phyloP scores from a whole-genome alignment of 345 rosid genomes.

The Triadica sebifera region DNA sequence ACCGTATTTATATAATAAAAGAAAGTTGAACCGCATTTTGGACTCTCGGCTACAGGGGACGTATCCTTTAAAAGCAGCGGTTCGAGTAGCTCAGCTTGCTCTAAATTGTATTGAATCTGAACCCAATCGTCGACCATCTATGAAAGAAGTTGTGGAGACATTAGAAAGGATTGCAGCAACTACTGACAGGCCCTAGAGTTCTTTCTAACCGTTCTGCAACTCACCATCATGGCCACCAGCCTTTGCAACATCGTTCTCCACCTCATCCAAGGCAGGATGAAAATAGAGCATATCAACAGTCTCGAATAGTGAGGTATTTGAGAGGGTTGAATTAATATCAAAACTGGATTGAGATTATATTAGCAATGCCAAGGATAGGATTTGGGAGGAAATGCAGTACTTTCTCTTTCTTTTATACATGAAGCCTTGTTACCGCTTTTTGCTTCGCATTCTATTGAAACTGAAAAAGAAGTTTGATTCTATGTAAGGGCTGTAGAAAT shows the following conservation, averaged over 20 bases:
- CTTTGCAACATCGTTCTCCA: slow-evolving; percentile 51
- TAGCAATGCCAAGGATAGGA: too few species aligned
- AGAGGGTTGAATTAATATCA: too few species aligned
- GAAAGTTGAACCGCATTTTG: slow-evolving; percentile 65
- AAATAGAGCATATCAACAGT: slow-evolving; percentile 26
- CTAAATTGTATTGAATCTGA: slow-evolving; percentile 65
- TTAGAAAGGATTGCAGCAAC: slow-evolving; percentile 57
- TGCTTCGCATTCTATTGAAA: too few species aligned
- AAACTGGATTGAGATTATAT: too few species aligned
- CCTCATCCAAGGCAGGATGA: slow-evolving; percentile 40
- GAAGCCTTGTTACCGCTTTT: too few species aligned
- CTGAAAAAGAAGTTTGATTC: too few species aligned
- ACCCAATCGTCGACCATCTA: slow-evolving; percentile 72
- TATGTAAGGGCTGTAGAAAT: too few species aligned
- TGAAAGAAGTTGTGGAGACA: slow-evolving; percentile 76
- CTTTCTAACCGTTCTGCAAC: slow-evolving; percentile 28
- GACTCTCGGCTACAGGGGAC: slow-evolving; percentile 74
- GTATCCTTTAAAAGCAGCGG: slow-evolving; percentile 70
- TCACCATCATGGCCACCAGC: slow-evolving; percentile 37
- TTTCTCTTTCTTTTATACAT: too few species aligned
- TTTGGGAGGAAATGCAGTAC: too few species aligned
- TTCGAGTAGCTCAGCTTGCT: slow-evolving; percentile 66
- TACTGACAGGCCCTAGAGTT: slow-evolving; percentile 47
- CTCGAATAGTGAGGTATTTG: slow-evolving; percentile 23
- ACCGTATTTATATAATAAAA: slow-evolving; percentile 62